A percentile compares a stretch with the other conserved stretches of the same genome.
phyloP scores from a whole-genome alignment of 164 flowering plant species.

The Sextonia rubra region DNA sequence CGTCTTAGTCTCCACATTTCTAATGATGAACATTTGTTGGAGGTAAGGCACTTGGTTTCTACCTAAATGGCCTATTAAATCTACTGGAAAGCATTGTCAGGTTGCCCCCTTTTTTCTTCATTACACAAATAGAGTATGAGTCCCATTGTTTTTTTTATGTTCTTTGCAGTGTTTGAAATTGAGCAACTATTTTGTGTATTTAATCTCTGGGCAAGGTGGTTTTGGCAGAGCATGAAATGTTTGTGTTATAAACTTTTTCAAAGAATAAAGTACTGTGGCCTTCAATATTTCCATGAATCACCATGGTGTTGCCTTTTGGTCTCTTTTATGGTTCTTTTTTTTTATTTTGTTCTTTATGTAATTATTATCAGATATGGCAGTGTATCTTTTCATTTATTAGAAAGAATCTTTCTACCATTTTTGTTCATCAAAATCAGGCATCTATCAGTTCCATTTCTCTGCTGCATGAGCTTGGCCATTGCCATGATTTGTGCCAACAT shows the following conservation, averaged over 20 bases:
- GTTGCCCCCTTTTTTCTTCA: neutral
- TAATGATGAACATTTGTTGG: constrained; percentile 88
- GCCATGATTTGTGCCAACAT: too few relatives aligned
- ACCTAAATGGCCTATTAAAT: constrained; percentile 25
- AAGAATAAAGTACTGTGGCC: constrained; percentile 22
- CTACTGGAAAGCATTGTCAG: neutral
- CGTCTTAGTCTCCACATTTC: constrained; percentile 77
- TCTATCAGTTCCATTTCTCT: too few relatives aligned
- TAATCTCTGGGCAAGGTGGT: constrained; percentile 8
- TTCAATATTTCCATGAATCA: neutral
- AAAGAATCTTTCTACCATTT: too few relatives aligned
- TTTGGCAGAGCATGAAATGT: constrained; percentile 16
- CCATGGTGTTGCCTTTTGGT: neutral
- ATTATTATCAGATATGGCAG: neutral
- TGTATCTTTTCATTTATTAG: too few relatives aligned
- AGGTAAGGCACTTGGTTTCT: constrained; percentile 69
- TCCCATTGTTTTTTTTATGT: neutral
- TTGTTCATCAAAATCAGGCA: too few relatives aligned
- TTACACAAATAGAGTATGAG: constrained; percentile 11
- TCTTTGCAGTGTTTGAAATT: constrained; percentile 26
- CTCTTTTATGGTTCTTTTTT: neutral
- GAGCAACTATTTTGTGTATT: constrained; percentile 18
- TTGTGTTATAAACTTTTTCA: constrained; percentile 27
- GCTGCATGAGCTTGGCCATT: too few relatives aligned
- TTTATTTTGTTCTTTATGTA: neutral